Evolutionary conservation across 495 filamentous ascomycete genomes (phyloP), one percentile per base, ranked within the genome.

Genomic region (Pyrenopolyporus hunteri): DNA sequence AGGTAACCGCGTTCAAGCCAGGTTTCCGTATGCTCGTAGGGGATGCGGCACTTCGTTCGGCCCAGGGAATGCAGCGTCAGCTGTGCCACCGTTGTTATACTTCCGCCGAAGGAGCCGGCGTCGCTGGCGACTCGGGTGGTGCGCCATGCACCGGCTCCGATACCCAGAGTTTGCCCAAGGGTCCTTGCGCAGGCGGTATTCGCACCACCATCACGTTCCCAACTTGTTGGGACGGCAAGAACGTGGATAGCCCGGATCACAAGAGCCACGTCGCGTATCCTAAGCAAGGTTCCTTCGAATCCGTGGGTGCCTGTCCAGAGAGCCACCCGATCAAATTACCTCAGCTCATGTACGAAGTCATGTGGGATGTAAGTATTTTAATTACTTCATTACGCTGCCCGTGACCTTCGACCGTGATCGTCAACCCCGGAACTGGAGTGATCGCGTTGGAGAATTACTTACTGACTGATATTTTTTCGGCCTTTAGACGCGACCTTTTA

Each of bases 211-310:
- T 77, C 43, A 75, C 72, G 3, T 77, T 77, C 63, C 74, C 74
- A 10, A 73, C 69, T 14, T 70, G 68, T 76, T 90, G 88, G 88
- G 86, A 90, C 57, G 88, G 88, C 14, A 78, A 87, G 66, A 80
- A 87, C 53, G 59, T 79, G 9, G 85, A 88, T 53, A 80, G 83
- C 3, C 29, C 60, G 0, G 78, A 87, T 64, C 87, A 89, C 73
- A 82, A 80, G 59, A 80, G 77, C 39, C 88, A 91, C 64, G 73
- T 76, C 1, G 73, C 74, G 7, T 76, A 76, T 51, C 69, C 71
- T 8, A 53, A 45, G 13, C 17, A 11, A 83, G 89, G 49, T 11
- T 25, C 62, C 0, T 61, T 59, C 26, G 63, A 61, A 26, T 59
- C 60, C 9, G 59, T 45, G 29, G 69, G 69, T 23, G 14, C 14